Percentiles rank a stretch among this genome's conserved stretches.
phyloP scores from a whole-genome alignment of 139 green algal species.

The Asterochloris erici region DNA sequence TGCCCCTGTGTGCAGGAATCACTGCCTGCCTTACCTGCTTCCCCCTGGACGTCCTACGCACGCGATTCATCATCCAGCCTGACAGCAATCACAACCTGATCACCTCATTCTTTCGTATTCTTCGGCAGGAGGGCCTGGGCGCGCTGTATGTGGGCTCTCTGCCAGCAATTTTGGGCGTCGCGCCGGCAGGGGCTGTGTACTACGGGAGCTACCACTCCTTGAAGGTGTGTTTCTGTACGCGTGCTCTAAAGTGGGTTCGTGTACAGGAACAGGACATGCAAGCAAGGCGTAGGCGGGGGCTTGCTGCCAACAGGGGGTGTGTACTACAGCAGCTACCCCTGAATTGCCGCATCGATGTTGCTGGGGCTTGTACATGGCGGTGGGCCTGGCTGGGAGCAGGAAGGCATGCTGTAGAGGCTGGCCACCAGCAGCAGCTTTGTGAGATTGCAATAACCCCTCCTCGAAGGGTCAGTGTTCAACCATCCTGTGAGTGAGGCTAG shows the following conservation, averaged over 20 bases:
- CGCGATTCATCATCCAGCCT: slow-evolving; percentile 52
- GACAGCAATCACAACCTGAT: slow-evolving; percentile 2
- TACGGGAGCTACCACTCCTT: slow-evolving; percentile 81
- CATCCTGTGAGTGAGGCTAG: too few relatives aligned
- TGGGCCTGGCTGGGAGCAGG: too few relatives aligned
- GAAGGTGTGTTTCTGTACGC: slow-evolving; percentile 27
- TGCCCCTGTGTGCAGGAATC: slow-evolving; percentile 38
- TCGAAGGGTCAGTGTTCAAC: too few relatives aligned
- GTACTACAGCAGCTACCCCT: background rate
- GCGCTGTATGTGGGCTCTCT: slow-evolving; percentile 68
- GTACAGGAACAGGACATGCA: background rate
- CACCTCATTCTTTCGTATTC: slow-evolving; percentile 47
- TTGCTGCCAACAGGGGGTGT: background rate
- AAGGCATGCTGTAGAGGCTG: too few relatives aligned
- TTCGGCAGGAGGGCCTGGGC: slow-evolving; percentile 50
- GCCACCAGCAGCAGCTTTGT: too few relatives aligned
- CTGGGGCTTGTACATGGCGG: background rate
- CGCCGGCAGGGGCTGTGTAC: slow-evolving; percentile 75
- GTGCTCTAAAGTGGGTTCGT: background rate
- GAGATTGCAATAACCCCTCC: too few relatives aligned
- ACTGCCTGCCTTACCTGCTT: slow-evolving; percentile 72
- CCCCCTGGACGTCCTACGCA: slow-evolving; percentile 75
- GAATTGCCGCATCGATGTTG: background rate
- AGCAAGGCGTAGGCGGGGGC: background rate
- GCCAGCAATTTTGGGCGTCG: slow-evolving; percentile 70